Base-by-base conservation (phyloP, 129 eudicot species). In the Centrapalus pauciflorus region DNA sequence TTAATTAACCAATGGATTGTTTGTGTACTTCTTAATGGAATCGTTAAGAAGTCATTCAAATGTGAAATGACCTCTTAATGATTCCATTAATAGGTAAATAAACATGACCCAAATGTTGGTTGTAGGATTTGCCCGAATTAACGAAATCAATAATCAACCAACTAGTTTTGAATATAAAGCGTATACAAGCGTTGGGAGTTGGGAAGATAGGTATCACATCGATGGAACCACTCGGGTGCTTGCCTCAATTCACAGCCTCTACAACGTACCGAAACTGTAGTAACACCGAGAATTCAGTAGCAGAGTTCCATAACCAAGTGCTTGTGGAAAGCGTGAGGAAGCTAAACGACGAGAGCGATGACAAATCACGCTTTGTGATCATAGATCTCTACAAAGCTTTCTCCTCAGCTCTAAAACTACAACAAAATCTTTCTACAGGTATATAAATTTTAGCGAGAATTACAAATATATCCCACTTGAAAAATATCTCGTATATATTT, bases 381-480 rank as follows among this genome's bases (percentile, higher is more conserved):
- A 48, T 88, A 14, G 87, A 88, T 72, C 85, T 88, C 80, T 82
- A 85, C 68, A 32, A 49, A 30, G 84, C 92, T 40, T 88, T 88
- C 83, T 54, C 62, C 26, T 63, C 83, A 3, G 76, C 77, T 43
- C 57, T 84, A 32, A 50, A 82, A 19, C 28, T 49, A 34, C 67
- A 61, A 6, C 45, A 46, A 5, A 78, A 49, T 56, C 40, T 70
- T 63, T 63, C 52, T 2, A 24, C 76, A 3, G 76, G 79, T 79
- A 83, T 70, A 77, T 66, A 60, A 49, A n/a, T 24, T 16, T 19
- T n/a, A n/a, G n/a, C n/a, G n/a, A n/a, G n/a, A n/a, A n/a, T n/a
- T n/a, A n/a, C n/a, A n/a, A n/a, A n/a, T n/a, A n/a, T n/a, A n/a
- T n/a, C n/a, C n/a, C n/a, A n/a, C n/a, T n/a, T n/a, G n/a, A n/a